Conservation (phyloP, 106 monocot species). For the Dendrobium officinale region DNA sequence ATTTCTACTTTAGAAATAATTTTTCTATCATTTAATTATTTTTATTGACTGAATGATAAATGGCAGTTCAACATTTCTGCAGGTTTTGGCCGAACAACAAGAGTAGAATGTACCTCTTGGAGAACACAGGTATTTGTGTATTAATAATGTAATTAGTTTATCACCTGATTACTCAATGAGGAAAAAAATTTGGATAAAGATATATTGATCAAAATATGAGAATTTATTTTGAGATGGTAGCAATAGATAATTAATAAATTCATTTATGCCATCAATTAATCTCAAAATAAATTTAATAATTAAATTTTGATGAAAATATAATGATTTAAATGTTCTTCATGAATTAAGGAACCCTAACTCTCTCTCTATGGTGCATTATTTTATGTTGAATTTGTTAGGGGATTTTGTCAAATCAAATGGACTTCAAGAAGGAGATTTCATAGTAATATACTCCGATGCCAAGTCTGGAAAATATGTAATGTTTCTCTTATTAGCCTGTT, state of each 20-base stretch:
- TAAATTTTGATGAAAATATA: too few species aligned
- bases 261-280: too few species aligned
- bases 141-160: background rate
- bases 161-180: background rate
- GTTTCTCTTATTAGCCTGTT: background rate
- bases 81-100: constrained; percentile 99
- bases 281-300: too few species aligned
- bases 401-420: constrained; percentile 21
- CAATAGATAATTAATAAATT: too few species aligned
- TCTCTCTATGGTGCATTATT: background rate
- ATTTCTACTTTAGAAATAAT: background rate
- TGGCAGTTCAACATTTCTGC: background rate
- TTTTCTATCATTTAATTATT: background rate
- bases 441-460: constrained; percentile 24
- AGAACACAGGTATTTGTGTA: constrained; percentile 64
- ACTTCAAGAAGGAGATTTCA: constrained; percentile 31
- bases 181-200: background rate
- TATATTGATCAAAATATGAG: too few species aligned
- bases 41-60: background rate
- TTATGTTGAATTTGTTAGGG: constrained; percentile 3
- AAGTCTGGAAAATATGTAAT: constrained; percentile 21
- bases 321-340: too few species aligned
- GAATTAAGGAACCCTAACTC: too few species aligned
- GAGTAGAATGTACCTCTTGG: constrained; percentile 95
- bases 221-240: too few species aligned